Base-by-base conservation (phyloP, 106 monocot species). In the Apostasia shenzhenica region DNA sequence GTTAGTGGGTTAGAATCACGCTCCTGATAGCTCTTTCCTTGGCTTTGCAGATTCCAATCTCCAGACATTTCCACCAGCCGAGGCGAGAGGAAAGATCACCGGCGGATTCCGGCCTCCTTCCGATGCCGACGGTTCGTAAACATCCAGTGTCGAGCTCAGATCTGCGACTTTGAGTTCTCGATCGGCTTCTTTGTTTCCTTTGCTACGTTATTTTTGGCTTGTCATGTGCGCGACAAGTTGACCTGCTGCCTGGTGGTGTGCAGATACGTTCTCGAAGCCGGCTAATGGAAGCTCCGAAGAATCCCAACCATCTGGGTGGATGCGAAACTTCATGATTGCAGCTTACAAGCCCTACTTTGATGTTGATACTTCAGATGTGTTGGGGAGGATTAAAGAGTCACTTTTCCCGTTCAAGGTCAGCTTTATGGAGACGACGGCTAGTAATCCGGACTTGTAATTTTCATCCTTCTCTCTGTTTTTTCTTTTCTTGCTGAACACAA, bases 251-350 rank as follows among this genome's bases (percentile, higher is more conserved):
- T 65, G 48, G 1, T 5, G 3, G 37, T 65, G 37, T 54, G 39
- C 54, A 90, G 90, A 90, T 67, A 86, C 86, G 50, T 86, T 90
- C 73, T 86, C 90, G 38, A 90, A 83, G 71, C 90, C 83, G 12
- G 82, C 73, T 1, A 52, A 65, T 26, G 80, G 81, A 45, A 73
- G 75, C 48, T 41, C 61, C 38, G 73, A 77, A 1, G 73, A 77
- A 53, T 10, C 72, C 1, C 83, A 82, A 51, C 67, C 56, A 48
- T 64, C 64, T 12, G 89, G 90, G 47, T 90, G 89, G 89, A 72
- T 81, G 60, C 57, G 67, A 44, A 71, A 38, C 60, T 83, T 90
- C 59, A 80, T 83, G 14, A 81, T 90, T 1, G 80, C 63, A 26
- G 83, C 90, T 11, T 90, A 90, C 73, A 83, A 77, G 60, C 86